Conservation (phyloP, 2,329 filamentous ascomycete species). For the Bipolaris sorokiniana region DNA sequence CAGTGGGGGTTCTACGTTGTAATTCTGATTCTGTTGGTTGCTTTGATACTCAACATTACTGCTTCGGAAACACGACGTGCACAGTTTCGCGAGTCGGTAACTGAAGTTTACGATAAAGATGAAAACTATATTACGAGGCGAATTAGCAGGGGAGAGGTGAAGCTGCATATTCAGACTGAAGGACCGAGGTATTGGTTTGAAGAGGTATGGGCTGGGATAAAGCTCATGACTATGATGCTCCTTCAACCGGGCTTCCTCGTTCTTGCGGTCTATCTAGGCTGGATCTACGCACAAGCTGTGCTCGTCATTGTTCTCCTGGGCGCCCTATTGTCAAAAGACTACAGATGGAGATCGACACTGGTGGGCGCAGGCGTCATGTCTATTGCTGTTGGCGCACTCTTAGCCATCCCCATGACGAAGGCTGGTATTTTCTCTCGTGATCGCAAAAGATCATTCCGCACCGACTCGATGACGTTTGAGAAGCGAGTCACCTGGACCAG, state of each 20-base stretch:
- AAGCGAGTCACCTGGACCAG: constrained; percentile 72
- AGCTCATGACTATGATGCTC: constrained; percentile 72
- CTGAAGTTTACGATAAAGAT: constrained; percentile 59
- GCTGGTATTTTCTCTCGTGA: constrained; percentile 72
- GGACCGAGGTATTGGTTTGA: constrained; percentile 79
- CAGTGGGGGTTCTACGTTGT: constrained; percentile 79
- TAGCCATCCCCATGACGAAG: constrained; percentile 76
- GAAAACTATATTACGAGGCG: constrained; percentile 58
- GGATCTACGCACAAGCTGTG: constrained; percentile 80
- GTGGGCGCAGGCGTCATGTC: constrained; percentile 71
- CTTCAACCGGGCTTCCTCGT: constrained; percentile 75
- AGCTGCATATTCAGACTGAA: constrained; percentile 74
- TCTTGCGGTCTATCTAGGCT: constrained; percentile 73
- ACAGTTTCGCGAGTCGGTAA: constrained; percentile 70
- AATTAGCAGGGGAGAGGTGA: constrained; percentile 74
- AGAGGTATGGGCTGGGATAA: constrained; percentile 73
- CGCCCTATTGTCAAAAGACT: constrained; percentile 72
- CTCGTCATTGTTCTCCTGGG: constrained; percentile 73
- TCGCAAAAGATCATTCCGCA: constrained; percentile 63
- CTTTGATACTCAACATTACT: constrained; percentile 72
- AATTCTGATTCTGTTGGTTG: constrained; percentile 68
- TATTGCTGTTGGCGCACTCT: constrained; percentile 70
- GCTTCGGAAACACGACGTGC: constrained; percentile 75
- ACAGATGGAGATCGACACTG: constrained; percentile 66
- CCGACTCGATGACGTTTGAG: constrained; percentile 71